A percentile compares a stretch with the other conserved stretches of the same genome.
phyloP scores from a whole-genome alignment of 2,329 filamentous ascomycete species.

The Colletotrichum falcatum region DNA sequence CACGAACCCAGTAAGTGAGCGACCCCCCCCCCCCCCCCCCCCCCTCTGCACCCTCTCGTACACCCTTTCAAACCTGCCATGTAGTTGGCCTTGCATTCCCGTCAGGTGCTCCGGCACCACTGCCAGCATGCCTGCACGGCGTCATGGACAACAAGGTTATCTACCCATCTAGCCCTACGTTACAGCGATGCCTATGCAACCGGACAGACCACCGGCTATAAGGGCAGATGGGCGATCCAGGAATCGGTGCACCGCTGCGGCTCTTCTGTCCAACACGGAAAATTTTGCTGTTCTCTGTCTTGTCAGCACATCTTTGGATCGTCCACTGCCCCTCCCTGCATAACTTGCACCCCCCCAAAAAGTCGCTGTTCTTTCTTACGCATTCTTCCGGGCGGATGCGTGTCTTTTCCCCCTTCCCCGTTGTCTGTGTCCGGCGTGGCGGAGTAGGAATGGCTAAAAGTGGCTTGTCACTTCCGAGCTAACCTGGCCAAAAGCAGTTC shows the following conservation, averaged over 20 bases:
- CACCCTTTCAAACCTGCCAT: not conserved
- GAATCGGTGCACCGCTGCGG: not conserved
- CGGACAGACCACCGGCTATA: not conserved
- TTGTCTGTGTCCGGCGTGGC: conserved; percentile 35
- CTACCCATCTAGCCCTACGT: not conserved
- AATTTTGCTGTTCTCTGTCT: not conserved
- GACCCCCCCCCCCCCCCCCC: no score
- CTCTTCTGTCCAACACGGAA: not conserved
- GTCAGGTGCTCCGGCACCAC: not conserved
- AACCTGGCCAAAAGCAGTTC: conserved; percentile 39
- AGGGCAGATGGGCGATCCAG: not conserved
- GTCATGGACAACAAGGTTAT: conserved; percentile 2
- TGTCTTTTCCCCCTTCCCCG: conserved; percentile 10
- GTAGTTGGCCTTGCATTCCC: not conserved
- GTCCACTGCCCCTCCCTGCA: not conserved
- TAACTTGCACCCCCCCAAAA: not conserved
- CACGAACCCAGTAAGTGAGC: not conserved
- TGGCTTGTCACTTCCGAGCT: conserved; percentile 37
- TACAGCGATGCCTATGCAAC: not conserved
- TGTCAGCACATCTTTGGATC: conserved; percentile 3
- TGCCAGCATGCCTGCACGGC: not conserved
- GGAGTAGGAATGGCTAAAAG: conserved; percentile 37
- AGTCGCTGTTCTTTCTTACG: not conserved
- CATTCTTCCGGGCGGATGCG: conserved; percentile 7
- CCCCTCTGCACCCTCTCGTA: not conserved